Conservation (phyloP, 768 basidiomycete species). For the Russula olivacea region DNA sequence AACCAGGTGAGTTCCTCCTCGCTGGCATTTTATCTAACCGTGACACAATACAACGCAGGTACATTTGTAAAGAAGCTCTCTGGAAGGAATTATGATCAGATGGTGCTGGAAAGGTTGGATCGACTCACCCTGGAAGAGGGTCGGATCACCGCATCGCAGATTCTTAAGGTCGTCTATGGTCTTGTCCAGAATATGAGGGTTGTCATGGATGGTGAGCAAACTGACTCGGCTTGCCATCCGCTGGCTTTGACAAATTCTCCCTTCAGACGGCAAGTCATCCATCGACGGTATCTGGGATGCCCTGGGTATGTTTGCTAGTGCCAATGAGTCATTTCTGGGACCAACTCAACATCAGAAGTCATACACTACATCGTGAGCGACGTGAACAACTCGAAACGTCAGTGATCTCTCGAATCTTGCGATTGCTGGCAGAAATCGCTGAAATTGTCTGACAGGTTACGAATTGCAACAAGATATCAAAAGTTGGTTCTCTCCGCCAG, state of each 20-base stretch:
- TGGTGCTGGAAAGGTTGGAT: background rate
- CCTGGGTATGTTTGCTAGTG: background rate
- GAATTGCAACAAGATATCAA: background rate
- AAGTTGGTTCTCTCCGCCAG: background rate
- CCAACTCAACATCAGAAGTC: background rate
- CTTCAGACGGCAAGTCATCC: background rate
- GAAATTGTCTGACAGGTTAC: background rate
- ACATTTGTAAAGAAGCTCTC: background rate
- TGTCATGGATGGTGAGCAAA: background rate
- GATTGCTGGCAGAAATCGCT: no score
- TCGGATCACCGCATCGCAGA: background rate
- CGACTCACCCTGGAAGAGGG: background rate
- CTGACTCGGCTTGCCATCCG: background rate
- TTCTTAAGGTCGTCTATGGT: background rate
- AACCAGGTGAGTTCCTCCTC: background rate
- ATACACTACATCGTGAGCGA: background rate
- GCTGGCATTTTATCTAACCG: background rate
- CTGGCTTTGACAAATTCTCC: background rate
- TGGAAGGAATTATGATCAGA: background rate
- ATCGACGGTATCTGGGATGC: background rate
- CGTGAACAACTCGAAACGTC: background rate
- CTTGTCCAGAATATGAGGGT: background rate
- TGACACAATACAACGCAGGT: background rate
- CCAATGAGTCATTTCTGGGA: background rate
- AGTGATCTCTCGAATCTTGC: background rate